Evolutionary conservation across 306 rosid genomes (phyloP), one percentile per base, ranked within the genome.

Genomic region (Cajanus cajan): DNA sequence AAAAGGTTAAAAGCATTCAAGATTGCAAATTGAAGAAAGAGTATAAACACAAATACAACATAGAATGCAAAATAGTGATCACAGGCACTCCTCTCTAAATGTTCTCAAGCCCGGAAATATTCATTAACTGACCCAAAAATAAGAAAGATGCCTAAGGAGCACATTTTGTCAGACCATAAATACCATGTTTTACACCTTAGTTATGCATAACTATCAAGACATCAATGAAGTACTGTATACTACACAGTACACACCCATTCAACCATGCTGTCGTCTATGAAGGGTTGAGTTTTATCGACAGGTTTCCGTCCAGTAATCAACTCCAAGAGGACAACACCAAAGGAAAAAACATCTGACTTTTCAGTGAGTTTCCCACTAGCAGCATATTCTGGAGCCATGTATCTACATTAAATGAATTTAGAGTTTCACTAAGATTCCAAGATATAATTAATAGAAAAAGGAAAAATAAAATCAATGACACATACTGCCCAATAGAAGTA

Each of bases 371-470:
- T 87, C 68, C 96, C 93, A 36, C 93, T 88, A 7, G 91, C 79
- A 55, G 91, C 93, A 84, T 90, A 90, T 66, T 90, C 93, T 6
- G 96, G 96, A 80, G 93, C 91, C 71, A 90, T 21, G 86, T 90
- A 87, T 41, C 96, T 89, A 83, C 78, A 76, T 44, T 36, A 39
- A 65, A 63, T 78, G 69, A 44, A 83, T 44, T 77, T 25, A 41
- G 83, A 54, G 74, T 28, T 44, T 65, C 44, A 61, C 16, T 74
- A 37, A 82, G 45, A 74, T 40, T 24, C 16, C 43, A 22, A 74
- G 51, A 76, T 45, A 52, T 2, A 36, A 19, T 21, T 58, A 47
- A 51, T 62, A 22, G 10, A 25, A 24, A 47, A 76, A 10, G 16
- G 52, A 47, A 55, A 43, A 54, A 5, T 15, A 37, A 57, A 50